Evolutionary conservation across 352 stramenopile genomes (phyloP).

Genomic region (Phytophthora litchii): DNA sequence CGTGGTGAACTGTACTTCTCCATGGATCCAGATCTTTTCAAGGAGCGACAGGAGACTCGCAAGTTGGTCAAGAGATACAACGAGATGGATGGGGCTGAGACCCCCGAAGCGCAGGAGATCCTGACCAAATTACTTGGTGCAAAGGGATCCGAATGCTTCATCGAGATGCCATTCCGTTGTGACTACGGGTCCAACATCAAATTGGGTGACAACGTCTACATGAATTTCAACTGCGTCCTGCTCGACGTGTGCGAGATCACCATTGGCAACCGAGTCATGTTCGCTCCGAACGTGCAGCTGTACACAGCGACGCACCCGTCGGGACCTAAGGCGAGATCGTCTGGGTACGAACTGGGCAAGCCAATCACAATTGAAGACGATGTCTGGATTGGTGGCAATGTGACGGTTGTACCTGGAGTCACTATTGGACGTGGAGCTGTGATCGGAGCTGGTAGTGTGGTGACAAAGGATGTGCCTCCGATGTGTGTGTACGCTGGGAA

Average conservation of each 20-base stretch:
- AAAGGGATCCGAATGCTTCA: conserved; percentile 45
- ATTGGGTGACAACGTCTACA: conserved; percentile 78
- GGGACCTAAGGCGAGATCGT: conserved; percentile 45
- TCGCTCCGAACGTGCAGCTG: conserved; percentile 80
- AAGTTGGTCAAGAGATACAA: conserved; percentile 54
- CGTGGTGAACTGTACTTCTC: conserved; percentile 60
- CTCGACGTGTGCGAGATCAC: conserved; percentile 82
- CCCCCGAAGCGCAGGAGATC: conserved; percentile 28
- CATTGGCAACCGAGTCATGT: conserved; percentile 77
- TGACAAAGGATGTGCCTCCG: conserved; percentile 80
- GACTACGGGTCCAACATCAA: conserved; percentile 90
- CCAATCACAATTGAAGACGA: conserved; percentile 86
- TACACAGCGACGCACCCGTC: conserved; percentile 85
- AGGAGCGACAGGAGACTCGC: conserved; percentile 42
- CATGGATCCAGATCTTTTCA: conserved; percentile 42
- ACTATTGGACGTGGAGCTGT: conserved; percentile 68
- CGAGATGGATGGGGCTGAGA: conserved; percentile 34
- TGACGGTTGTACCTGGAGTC: conserved; percentile 70
- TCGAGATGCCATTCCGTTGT: conserved; percentile 88
- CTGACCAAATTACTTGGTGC: conserved; percentile 52
- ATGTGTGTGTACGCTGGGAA: conserved; percentile 75
- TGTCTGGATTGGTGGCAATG: conserved; percentile 85
- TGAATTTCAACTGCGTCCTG: conserved; percentile 90
- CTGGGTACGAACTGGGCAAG: conserved; percentile 61
- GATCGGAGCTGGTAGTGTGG: conserved; percentile 81